phyloP scores from a whole-genome alignment of 2,329 filamentous ascomycete species.

The Monilinia fructigena region DNA sequence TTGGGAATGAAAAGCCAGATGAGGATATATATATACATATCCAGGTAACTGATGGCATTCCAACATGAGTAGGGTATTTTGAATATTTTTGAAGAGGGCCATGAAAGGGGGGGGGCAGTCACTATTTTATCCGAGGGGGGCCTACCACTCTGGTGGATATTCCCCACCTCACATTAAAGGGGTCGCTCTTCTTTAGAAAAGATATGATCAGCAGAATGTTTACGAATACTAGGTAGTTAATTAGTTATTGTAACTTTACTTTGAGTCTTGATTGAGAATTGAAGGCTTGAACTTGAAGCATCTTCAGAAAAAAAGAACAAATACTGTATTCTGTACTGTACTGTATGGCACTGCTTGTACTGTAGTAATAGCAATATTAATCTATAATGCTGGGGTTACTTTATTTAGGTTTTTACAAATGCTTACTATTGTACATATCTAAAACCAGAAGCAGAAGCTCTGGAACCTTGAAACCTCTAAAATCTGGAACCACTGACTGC shows the following conservation, averaged over 20 bases:
- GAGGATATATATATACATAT: neutral
- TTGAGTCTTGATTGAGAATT: too few species aligned
- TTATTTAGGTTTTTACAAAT: too few species aligned
- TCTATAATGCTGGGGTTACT: too few species aligned
- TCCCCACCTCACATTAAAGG: neutral
- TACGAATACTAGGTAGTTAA: neutral
- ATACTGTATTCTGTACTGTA: too few species aligned
- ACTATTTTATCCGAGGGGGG: neutral
- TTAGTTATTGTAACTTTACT: neutral
- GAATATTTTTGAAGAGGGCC: neutral
- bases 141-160: too few species aligned
- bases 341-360: too few species aligned
- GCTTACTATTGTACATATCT: neutral
- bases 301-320: too few species aligned
- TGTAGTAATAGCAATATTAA: too few species aligned
- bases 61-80: neutral
- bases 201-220: neutral
- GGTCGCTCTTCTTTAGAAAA: neutral
- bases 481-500: neutral
- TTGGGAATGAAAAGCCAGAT: neutral
- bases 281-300: too few species aligned
- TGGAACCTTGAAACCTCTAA: neutral
- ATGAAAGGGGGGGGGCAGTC: neutral
- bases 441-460: conserved; percentile 3
- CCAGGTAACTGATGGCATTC: conserved; percentile 2